A percentile compares a stretch with the other conserved stretches of the same genome.
phyloP scores from a whole-genome alignment of 352 stramenopile genomes.

The Pythium scleroteichum region DNA sequence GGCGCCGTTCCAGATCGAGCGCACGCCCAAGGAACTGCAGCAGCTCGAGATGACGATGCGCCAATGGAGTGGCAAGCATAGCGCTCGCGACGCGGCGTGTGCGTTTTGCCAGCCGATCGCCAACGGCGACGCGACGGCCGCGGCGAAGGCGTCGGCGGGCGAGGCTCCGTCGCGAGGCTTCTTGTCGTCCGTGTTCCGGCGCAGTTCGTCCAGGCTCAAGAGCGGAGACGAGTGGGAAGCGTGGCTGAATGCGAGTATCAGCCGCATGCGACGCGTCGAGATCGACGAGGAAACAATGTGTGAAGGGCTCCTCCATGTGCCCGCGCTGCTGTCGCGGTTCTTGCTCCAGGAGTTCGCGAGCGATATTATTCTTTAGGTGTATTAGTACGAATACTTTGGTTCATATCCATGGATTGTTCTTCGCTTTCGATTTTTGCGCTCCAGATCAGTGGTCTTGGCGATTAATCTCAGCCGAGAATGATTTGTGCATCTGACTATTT shows the following conservation, averaged over 20 bases:
- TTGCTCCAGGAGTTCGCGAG: constrained; percentile 14
- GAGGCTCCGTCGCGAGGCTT: neutral
- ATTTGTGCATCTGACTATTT: no score
- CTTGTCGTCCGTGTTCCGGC: neutral
- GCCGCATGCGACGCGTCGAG: neutral
- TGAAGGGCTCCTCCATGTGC: constrained; percentile 9
- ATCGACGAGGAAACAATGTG: neutral
- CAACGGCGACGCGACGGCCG: neutral
- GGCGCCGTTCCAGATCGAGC: constrained; percentile 25
- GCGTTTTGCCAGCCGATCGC: constrained; percentile 9
- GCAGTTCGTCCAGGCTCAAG: neutral
- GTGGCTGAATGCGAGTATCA: constrained; percentile 19
- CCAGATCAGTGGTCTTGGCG: no score
- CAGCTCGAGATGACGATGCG: constrained; percentile 11
- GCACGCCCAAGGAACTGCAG: constrained; percentile 9
- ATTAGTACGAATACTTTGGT: no score
- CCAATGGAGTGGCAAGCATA: constrained; percentile 1
- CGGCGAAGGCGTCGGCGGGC: neutral
- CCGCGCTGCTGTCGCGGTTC: constrained; percentile 18
- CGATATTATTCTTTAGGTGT: constrained; percentile 16
- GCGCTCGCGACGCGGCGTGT: neutral
- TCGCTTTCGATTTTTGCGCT: no score
- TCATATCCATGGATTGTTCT: no score
- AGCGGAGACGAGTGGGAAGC: constrained; percentile 17
- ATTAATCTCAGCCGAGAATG: no score